phyloP scores from a whole-genome alignment of 768 basidiomycete species.

The Leccinum disarticulatum region DNA sequence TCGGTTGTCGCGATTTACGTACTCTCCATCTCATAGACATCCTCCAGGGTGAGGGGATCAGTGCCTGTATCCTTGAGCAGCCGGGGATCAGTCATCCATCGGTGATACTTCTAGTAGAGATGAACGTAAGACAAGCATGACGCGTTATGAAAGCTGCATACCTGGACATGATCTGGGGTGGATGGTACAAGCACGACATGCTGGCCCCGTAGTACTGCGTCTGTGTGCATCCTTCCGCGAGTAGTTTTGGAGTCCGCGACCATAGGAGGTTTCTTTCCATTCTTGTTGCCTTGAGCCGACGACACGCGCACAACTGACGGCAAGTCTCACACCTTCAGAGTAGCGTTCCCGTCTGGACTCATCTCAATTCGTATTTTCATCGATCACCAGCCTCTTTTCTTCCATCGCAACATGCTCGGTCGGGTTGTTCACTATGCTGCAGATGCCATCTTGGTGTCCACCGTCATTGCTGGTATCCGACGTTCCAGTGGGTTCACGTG shows the following conservation, averaged over 20 bases:
- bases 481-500: conserved; percentile 89
- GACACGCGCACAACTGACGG: conserved; percentile 2
- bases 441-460: conserved; percentile 84
- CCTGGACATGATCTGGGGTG: conserved; percentile 50
- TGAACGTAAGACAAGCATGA: neutral
- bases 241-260: neutral
- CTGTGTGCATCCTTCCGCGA: conserved; percentile 18
- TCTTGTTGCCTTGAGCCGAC: conserved; percentile 5
- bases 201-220: conserved; percentile 56
- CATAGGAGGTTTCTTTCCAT: conserved; percentile 16
- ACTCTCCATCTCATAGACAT: conserved; percentile 93
- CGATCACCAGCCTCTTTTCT: neutral
- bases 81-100: conserved; percentile 82
- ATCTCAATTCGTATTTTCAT: conserved; percentile 3
- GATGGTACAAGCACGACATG: conserved; percentile 83
- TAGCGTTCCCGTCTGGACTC: neutral
- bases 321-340: neutral
- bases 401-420: conserved; percentile 48
- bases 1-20: conserved; percentile 18
- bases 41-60: conserved; percentile 74
- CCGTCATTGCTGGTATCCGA: conserved; percentile 87
- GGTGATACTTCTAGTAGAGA: conserved; percentile 71
- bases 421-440: conserved; percentile 78
- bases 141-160: neutral
- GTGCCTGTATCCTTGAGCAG: conserved; percentile 80